Conservation (phyloP, 768 basidiomycete genomes). For the Strobilomyces dryophilus region DNA sequence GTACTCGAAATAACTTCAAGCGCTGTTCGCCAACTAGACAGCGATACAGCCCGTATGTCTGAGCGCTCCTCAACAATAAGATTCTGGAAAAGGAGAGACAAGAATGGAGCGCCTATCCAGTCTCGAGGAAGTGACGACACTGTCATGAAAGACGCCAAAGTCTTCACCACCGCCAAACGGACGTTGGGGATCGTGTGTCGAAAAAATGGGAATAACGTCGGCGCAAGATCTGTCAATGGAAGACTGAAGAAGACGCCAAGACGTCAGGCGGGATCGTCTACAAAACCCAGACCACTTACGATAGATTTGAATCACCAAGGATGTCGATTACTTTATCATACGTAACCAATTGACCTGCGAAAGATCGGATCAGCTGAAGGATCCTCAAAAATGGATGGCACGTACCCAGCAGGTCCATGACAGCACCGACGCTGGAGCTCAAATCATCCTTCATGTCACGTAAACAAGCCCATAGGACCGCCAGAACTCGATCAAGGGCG, state of each 20-base stretch:
- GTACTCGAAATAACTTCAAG: slow-evolving; percentile 49
- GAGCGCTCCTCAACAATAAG: slow-evolving; percentile 84
- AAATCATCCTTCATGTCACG: slow-evolving; percentile 94
- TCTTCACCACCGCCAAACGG: slow-evolving; percentile 88
- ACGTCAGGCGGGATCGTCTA: slow-evolving; percentile 4
- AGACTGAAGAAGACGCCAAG: slow-evolving; percentile 41
- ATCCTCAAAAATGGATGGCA: slow-evolving; percentile 11
- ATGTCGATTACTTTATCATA: slow-evolving; percentile 75
- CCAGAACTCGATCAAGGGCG: slow-evolving; percentile 67
- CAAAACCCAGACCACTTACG: slow-evolving; percentile 47
- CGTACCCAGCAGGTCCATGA: slow-evolving; percentile 94
- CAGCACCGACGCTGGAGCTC: slow-evolving; percentile 92
- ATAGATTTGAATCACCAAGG: slow-evolving; percentile 60
- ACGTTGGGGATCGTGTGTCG: slow-evolving; percentile 95
- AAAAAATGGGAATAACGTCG: slow-evolving; percentile 92
- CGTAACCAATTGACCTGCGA: slow-evolving; percentile 73
- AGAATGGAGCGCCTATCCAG: slow-evolving; percentile 76
- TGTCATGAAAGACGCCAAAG: slow-evolving; percentile 80
- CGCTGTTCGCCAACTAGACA: slow-evolving; percentile 70
- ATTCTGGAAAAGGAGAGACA: slow-evolving; percentile 90
- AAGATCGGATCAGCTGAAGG: slow-evolving; percentile 3
- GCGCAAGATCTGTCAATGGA: slow-evolving; percentile 77
- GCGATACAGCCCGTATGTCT: slow-evolving; percentile 75
- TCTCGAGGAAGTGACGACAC: slow-evolving; percentile 68
- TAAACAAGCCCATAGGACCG: slow-evolving; percentile 88